These are phyloP conservation scores for Hordeum marinum DNA, from an alignment of 176 grass and related monocot species.

Conservation along the genomic window DNA sequence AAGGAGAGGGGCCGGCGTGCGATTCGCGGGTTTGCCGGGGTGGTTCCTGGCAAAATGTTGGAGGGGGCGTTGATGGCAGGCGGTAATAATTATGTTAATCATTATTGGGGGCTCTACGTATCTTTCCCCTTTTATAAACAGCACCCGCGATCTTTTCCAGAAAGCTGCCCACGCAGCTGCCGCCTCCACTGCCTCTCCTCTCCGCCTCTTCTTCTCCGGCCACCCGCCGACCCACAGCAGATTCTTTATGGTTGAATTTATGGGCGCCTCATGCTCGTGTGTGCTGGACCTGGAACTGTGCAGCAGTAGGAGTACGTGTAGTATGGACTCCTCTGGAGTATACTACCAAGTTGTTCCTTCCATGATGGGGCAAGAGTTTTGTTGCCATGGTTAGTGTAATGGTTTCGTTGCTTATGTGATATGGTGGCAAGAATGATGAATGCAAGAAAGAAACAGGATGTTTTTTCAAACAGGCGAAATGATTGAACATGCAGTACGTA, in stretches of 20 bases:
- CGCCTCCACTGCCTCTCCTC: background rate
- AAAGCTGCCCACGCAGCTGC: constrained; percentile 37
- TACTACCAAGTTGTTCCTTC: background rate
- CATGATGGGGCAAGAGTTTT: background rate
- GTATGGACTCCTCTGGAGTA: no score
- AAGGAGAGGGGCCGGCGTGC: background rate
- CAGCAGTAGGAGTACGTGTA: background rate
- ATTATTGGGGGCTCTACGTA: constrained; percentile 54
- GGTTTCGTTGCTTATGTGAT: background rate
- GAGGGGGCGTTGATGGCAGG: background rate
- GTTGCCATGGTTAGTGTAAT: background rate
- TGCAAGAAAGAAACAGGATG: no score
- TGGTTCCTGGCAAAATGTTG: background rate
- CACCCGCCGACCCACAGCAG: no score
- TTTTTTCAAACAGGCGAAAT: background rate
- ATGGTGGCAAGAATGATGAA: background rate
- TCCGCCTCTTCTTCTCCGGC: background rate
- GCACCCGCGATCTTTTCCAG: constrained; percentile 54
- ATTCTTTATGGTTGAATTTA: background rate
- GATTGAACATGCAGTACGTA: background rate
- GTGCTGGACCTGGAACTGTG: background rate
- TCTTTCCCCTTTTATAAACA: constrained; percentile 60
- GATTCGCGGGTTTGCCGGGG: background rate
- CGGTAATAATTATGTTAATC: constrained; percentile 53
- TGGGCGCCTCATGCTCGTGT: background rate